Base-by-base conservation (phyloP, 371 early-diverging fungal species). In the Actinomucor elegans region DNA sequence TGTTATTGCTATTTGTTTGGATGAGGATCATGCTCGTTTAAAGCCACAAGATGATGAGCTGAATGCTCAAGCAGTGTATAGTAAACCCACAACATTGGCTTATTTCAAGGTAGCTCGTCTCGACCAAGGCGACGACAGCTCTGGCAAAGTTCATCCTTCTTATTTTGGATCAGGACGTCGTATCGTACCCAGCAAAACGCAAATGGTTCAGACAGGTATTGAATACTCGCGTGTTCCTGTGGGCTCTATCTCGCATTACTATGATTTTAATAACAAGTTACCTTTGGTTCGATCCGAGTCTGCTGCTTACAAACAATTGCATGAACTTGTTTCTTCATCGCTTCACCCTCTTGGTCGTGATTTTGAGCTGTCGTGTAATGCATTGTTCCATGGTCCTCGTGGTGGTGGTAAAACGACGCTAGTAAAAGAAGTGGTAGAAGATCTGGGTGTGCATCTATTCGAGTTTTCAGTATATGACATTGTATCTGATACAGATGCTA, bases 391-490 rank as follows among this genome's bases (percentile, higher is more conserved):
- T 49, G 96, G 97, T 10, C 80, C 88, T 11, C 73, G 88, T 3
- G 96, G 96, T n/a, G 85, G 83, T 7, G 97, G 96, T 10, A 96
- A 95, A 59, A 73, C 82, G 20, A 81, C 85, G 0, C 48, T 91
- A 33, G 73, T 91, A 0, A 73, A 71, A 12, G 72, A 80, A 48
- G 83, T 87, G 0, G 85, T 86, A 2, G 86, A 88, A 32, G 64
- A 71, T 11, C 64, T 93, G 12, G 96, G 96, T 6, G 70, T 93
- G 0, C 92, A 94, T 63, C 17, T 90, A 6, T 71, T 76, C 51
- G 81, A 91, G 55, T 74, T 93, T 23, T 84, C 88, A 48, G 81
- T 85, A 26, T 90, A 80, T 52, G 92, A 93, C 40, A 71, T 91
- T 15, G 73, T 85, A 4, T 88, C 89, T 1, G 94, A 93, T 36